Evolutionary conservation across 768 basidiomycete species (phyloP).

Genomic region (Boletus reticuloceps): DNA sequence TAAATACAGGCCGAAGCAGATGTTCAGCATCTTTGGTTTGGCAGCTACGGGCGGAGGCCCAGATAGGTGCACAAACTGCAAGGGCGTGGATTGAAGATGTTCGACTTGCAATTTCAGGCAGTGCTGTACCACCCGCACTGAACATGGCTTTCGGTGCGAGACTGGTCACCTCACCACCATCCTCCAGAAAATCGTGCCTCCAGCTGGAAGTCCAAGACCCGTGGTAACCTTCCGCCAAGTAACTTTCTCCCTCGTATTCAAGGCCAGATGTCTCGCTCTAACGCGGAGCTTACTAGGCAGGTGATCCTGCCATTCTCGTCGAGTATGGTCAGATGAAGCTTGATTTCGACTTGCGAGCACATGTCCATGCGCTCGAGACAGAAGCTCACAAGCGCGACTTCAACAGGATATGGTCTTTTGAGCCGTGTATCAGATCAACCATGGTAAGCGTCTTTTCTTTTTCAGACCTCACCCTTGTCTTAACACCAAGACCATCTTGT

Average conservation of each 20-base stretch:
- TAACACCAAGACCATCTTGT: background rate
- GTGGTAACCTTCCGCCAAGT: conserved; percentile 56
- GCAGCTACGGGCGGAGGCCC: conserved; percentile 46
- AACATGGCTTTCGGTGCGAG: background rate
- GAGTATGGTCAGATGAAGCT: conserved; percentile 59
- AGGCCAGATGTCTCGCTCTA: background rate
- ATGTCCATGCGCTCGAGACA: conserved; percentile 54
- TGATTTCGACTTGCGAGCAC: conserved; percentile 51
- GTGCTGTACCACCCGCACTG: background rate
- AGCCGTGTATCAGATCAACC: conserved; percentile 55
- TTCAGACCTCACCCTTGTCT: background rate
- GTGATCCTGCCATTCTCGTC: conserved; percentile 60
- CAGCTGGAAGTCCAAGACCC: conserved; percentile 20
- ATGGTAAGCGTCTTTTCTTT: conserved; percentile 47
- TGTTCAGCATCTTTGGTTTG: conserved; percentile 76
- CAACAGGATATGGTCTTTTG: conserved; percentile 40
- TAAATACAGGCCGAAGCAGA: conserved; percentile 54
- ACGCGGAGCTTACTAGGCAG: conserved; percentile 41
- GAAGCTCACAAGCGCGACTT: conserved; percentile 32
- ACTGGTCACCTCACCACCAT: conserved; percentile 2
- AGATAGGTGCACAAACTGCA: conserved; percentile 22
- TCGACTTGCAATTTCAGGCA: conserved; percentile 4
- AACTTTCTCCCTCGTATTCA: background rate
- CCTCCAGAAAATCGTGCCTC: conserved; percentile 8
- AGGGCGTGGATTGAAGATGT: conserved; percentile 33